Evolutionary conservation across 1,139 yeast genomes (phyloP).

Genomic region (Debaryomyces fabryi): DNA sequence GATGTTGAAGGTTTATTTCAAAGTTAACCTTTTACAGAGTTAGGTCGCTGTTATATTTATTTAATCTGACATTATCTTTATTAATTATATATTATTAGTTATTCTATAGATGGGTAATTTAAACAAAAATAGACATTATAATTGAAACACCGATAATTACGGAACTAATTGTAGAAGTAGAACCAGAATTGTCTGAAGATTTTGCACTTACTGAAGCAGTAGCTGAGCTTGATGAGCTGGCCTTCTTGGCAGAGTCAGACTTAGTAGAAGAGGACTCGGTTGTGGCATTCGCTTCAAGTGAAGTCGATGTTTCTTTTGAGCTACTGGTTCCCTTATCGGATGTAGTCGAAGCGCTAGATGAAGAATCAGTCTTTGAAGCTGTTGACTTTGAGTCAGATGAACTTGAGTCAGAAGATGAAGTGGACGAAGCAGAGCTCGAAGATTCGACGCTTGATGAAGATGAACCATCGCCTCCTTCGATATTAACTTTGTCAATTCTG

Average conservation of each 20-base stretch:
- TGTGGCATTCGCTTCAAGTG: slow-evolving; percentile 5
- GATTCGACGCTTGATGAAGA: slow-evolving; percentile 7
- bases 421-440: slow-evolving; percentile 9
- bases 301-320: background rate
- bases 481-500: slow-evolving; percentile 48
- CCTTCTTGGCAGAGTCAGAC: background rate
- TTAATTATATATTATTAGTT: too few relatives aligned
- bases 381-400: slow-evolving; percentile 6
- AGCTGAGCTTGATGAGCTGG: background rate
- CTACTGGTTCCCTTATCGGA: background rate
- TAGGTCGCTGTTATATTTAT: too few relatives aligned
- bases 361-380: slow-evolving; percentile 1
- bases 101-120: too few relatives aligned
- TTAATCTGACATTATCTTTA: too few relatives aligned
- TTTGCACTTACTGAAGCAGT: background rate
- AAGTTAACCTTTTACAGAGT: too few relatives aligned
- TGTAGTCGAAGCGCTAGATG: slow-evolving; percentile 6
- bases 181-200: background rate
- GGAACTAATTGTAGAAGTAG: slow-evolving; percentile 1
- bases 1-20: too few relatives aligned
- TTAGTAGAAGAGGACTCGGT: slow-evolving; percentile 1
- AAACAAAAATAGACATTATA: background rate
- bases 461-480: slow-evolving; percentile 9
- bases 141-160: background rate
- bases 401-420: slow-evolving; percentile 5